These are phyloP conservation scores for Lasiodiplodia citricola DNA, from an alignment of 2,329 filamentous ascomycete genomes.

Conservation along the genomic window DNA sequence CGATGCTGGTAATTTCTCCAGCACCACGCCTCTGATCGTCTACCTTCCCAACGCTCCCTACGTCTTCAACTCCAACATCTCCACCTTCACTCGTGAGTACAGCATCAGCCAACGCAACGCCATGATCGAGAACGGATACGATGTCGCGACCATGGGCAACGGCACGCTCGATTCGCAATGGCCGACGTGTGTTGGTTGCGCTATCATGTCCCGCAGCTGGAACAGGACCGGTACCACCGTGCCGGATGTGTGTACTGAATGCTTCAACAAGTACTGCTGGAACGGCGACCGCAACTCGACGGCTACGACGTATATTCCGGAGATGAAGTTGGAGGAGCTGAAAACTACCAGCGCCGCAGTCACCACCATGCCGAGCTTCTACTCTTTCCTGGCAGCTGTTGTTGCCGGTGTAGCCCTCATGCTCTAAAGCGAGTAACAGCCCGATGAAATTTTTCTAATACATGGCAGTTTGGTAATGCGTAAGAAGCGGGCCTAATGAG, in stretches of 20 bases:
- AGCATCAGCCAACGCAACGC: constrained; percentile 70
- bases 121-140: constrained; percentile 86
- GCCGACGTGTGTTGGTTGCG: constrained; percentile 86
- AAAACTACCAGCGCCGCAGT: constrained; percentile 33
- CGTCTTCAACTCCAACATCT: constrained; percentile 75
- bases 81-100: constrained; percentile 75
- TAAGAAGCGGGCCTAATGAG: neutral
- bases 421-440: neutral
- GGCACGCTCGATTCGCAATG: constrained; percentile 74
- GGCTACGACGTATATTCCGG: constrained; percentile 37
- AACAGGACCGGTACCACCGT: constrained; percentile 70
- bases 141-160: constrained; percentile 83
- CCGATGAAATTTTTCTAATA: neutral
- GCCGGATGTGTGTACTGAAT: constrained; percentile 73
- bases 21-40: constrained; percentile 71
- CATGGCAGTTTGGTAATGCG: neutral
- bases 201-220: constrained; percentile 78
- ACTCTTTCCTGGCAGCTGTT: neutral
- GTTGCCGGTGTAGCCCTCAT: neutral
- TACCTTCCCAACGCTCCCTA: constrained; percentile 91
- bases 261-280: constrained; percentile 91
- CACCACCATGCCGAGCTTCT: neutral
- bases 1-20: constrained; percentile 67
- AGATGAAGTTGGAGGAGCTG: constrained; percentile 32
- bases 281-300: constrained; percentile 68